A percentile compares a stretch with the other conserved stretches of the same genome.
Conservation (phyloP, 1,284 basidiomycete species). For the Neonothopanus nambi region DNA sequence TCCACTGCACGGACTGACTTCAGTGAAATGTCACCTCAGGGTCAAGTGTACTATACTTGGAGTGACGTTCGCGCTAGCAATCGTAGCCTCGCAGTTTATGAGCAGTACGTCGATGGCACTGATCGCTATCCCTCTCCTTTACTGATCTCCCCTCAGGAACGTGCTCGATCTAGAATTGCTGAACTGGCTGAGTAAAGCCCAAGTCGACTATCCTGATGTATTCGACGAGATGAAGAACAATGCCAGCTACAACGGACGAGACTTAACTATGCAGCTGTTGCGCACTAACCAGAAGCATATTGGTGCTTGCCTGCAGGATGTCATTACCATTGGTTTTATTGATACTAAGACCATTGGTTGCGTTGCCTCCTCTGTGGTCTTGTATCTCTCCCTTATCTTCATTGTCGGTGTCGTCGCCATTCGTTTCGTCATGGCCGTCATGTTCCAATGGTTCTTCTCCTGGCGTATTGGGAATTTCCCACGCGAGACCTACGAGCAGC, state of each 20-base stretch:
- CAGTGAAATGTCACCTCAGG: constrained; percentile 52
- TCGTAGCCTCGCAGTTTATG: constrained; percentile 89
- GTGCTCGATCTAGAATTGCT: constrained; percentile 89
- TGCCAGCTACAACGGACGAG: constrained; percentile 77
- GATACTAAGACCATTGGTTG: constrained; percentile 95
- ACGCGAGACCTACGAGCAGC: constrained; percentile 90
- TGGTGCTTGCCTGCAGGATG: constrained; percentile 85
- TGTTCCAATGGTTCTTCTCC: constrained; percentile 97
- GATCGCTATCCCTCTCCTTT: constrained; percentile 13
- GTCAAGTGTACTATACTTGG: constrained; percentile 95
- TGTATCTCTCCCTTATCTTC: constrained; percentile 95
- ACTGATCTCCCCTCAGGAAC: constrained; percentile 44
- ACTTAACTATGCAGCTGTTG: constrained; percentile 82
- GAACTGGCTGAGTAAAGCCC: constrained; percentile 76
- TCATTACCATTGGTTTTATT: constrained; percentile 88
- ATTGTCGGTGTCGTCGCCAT: constrained; percentile 96
- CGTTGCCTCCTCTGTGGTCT: constrained; percentile 91
- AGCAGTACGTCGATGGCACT: constrained; percentile 60
- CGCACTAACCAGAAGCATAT: constrained; percentile 65
- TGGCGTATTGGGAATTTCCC: constrained; percentile 94
- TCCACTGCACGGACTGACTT: constrained; percentile 55
- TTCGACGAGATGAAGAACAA: constrained; percentile 78
- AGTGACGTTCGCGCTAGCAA: constrained; percentile 69
- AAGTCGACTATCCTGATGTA: constrained; percentile 80
- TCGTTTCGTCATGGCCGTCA: constrained; percentile 95